Base-by-base conservation (phyloP, 805 yeast species). In the Yarrowia sp. region DNA sequence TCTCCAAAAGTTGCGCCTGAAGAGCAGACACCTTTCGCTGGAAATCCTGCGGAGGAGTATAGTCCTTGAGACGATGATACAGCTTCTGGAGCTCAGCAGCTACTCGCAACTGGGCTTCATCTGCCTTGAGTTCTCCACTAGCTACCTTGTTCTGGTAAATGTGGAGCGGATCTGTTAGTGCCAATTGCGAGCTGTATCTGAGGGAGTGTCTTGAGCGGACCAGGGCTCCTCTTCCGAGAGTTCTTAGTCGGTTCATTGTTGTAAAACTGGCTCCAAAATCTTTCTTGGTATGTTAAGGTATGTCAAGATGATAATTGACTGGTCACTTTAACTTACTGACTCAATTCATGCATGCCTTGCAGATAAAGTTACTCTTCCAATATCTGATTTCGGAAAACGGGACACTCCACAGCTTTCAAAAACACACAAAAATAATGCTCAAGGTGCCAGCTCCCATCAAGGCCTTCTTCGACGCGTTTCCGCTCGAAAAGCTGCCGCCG, bases 131-230 rank as follows among this genome's bases (percentile, higher is more conserved):
- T 1, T 80, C 65, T 2, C 90, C 90, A 49, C 78, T 76, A 1
- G 76, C 70, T 1, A 87, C 81, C 63, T 82, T 80, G 66, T 79
- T 80, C 67, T 82, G 82, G 69, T 88, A 88, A 2, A 87, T 68
- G 5, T 79, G 67, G 46, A 82, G 79, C 0, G 92, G 92, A 71
- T 88, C 92, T 0, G 92, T 87, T 30, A 85, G 77, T 5, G 83
- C 70, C 43, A 82, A 61, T 2, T 73, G 64, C 3, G 71, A 64
- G 32, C 32, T 19, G 38, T n/a, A 26, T 3, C 54, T 9, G 16
- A 46, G 33, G 21, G 32, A 2, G 12, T 9, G 28, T 7, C 28
- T 41, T 7, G 28, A 14, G 16, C 48, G 48, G 17, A 41, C 32
- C 19, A 41, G 5, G 11, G 48, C 30, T n/a, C 48, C 8, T 26